Percentiles rank a stretch among this genome's conserved stretches.
Conservation (phyloP, 2,329 filamentous ascomycete genomes). For the Aspergillus brunneoviolaceus region DNA sequence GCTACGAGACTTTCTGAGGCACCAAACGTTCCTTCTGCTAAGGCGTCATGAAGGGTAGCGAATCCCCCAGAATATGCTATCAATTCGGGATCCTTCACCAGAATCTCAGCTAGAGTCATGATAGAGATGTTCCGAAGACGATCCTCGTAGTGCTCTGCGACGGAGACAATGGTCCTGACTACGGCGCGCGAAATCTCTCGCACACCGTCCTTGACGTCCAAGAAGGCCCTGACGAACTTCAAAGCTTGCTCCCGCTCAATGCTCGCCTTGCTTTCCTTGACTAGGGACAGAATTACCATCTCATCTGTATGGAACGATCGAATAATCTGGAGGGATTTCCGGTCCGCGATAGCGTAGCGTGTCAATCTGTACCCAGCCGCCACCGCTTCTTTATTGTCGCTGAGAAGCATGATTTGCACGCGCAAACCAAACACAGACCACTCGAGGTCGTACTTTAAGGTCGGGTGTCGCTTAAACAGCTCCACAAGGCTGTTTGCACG, state of each 20-base stretch:
- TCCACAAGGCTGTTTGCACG: slow-evolving; percentile 91
- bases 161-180: slow-evolving; percentile 83
- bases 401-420: slow-evolving; percentile 93
- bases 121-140: slow-evolving; percentile 86
- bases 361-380: slow-evolving; percentile 92
- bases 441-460: slow-evolving; percentile 91
- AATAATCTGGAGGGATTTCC: slow-evolving; percentile 84
- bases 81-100: slow-evolving; percentile 79
- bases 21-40: slow-evolving; percentile 87
- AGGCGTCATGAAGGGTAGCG: slow-evolving; percentile 81
- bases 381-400: slow-evolving; percentile 92
- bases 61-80: slow-evolving; percentile 82
- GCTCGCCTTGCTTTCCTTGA: slow-evolving; percentile 95
- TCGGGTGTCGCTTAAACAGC: slow-evolving; percentile 89
- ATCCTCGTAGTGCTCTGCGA: slow-evolving; percentile 84
- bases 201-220: slow-evolving; percentile 92
- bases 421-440: slow-evolving; percentile 94
- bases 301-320: slow-evolving; percentile 86
- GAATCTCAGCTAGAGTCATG: slow-evolving; percentile 86
- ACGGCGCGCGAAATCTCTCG: slow-evolving; percentile 83
- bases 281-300: slow-evolving; percentile 84
- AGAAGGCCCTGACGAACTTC: slow-evolving; percentile 91
- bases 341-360: slow-evolving; percentile 89
- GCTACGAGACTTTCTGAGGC: slow-evolving; percentile 85
- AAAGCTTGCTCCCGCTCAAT: slow-evolving; percentile 95